Evolutionary conservation across 2,329 filamentous ascomycete genomes (phyloP).

Genomic region (Neonectria magnoliae): DNA sequence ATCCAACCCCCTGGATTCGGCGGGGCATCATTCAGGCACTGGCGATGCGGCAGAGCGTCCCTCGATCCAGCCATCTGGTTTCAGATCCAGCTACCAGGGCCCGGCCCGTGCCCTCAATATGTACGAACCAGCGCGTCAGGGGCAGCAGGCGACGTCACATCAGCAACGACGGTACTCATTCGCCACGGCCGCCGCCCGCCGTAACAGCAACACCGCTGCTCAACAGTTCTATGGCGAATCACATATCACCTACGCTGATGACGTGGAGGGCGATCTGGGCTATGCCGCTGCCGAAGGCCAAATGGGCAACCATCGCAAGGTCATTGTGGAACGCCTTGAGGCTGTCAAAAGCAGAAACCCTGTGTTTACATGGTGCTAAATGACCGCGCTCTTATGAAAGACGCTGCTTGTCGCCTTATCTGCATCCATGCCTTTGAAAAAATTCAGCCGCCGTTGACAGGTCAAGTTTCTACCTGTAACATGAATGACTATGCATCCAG

Average conservation of each 20-base stretch:
- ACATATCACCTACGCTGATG: constrained; percentile 74
- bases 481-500: neutral
- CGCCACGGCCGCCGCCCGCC: constrained; percentile 58
- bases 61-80: constrained; percentile 29
- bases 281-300: constrained; percentile 94
- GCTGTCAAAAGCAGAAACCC: constrained; percentile 95
- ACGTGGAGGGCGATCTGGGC: constrained; percentile 90
- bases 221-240: constrained; percentile 63
- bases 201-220: constrained; percentile 61
- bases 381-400: constrained; percentile 6
- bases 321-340: constrained; percentile 96
- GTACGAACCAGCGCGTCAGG: constrained; percentile 57
- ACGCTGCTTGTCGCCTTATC: constrained; percentile 11
- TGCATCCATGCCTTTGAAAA: neutral
- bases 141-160: constrained; percentile 45
- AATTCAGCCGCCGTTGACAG: neutral
- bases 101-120: constrained; percentile 54
- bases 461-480: neutral
- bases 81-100: constrained; percentile 53
- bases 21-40: constrained; percentile 28
- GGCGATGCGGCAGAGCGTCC: constrained; percentile 36
- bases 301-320: constrained; percentile 90
- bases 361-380: constrained; percentile 95
- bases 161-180: constrained; percentile 66
- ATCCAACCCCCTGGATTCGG: constrained; percentile 31